Evolutionary conservation across 108 stramenopile species (phyloP).

Genomic region (Aurantiochytrium sp.): DNA sequence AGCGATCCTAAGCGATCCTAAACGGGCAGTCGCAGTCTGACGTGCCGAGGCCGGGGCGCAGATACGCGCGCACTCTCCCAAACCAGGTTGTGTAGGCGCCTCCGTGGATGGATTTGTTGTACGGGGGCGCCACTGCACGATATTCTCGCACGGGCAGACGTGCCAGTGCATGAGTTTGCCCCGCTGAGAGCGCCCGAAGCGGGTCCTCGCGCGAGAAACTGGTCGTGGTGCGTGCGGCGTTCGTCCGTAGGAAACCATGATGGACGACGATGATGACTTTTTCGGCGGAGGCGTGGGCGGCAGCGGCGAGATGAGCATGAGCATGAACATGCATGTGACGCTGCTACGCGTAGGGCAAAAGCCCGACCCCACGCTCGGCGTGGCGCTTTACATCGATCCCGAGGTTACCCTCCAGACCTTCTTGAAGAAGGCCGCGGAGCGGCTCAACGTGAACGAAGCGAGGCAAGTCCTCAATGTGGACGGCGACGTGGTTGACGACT

Average conservation of each 20-base stretch:
- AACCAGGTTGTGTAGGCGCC: too few species aligned
- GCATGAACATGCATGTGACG: neutral
- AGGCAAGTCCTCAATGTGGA: neutral
- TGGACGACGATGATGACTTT: neutral
- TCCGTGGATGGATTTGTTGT: too few species aligned
- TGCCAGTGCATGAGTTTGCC: too few species aligned
- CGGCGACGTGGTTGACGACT: neutral
- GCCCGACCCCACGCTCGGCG: neutral
- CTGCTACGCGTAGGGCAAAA: neutral
- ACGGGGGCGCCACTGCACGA: too few species aligned
- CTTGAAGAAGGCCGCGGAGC: neutral
- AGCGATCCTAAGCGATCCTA: too few species aligned
- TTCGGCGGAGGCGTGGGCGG: neutral
- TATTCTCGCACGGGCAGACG: too few species aligned
- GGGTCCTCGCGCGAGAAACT: too few species aligned
- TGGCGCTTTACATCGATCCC: neutral
- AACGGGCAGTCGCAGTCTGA: too few species aligned
- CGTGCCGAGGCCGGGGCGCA: too few species aligned
- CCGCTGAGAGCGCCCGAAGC: too few species aligned
- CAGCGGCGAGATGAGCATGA: neutral
- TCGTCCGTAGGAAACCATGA: neutral
- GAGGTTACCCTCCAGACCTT: neutral
- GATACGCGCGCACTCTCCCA: too few species aligned
- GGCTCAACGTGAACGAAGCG: neutral
- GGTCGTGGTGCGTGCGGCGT: too few species aligned